Evolutionary conservation across 2,329 filamentous ascomycete species (phyloP).

Genomic region (Penicillium sp.): DNA sequence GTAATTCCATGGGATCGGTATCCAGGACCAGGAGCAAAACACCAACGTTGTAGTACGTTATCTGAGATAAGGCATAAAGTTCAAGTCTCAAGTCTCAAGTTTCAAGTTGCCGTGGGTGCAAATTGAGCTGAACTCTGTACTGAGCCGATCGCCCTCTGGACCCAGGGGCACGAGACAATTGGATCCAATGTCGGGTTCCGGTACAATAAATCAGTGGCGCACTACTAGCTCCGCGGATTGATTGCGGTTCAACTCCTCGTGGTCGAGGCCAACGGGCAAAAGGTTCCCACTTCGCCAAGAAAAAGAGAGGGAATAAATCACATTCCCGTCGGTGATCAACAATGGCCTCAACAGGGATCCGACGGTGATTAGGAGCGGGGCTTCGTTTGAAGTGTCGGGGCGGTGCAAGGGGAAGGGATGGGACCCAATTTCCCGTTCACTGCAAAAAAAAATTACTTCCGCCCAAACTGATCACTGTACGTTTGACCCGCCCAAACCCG

Average conservation of each 20-base stretch:
- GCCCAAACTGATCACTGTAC: too few relatives aligned
- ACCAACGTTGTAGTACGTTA: too few relatives aligned
- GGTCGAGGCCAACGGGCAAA: conserved; percentile 12
- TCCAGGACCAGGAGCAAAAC: too few relatives aligned
- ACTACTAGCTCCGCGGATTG: conserved; percentile 11
- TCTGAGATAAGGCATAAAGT: neutral
- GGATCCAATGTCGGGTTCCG: neutral
- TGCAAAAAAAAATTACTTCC: neutral
- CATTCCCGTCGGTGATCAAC: neutral
- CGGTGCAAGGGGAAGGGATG: neutral
- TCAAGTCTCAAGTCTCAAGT: neutral
- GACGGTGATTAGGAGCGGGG: neutral
- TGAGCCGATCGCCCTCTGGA: conserved; percentile 1
- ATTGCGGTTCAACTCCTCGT: conserved; percentile 12
- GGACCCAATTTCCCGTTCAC: neutral
- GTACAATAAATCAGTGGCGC: neutral
- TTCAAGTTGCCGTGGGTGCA: neutral
- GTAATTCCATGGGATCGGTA: too few relatives aligned
- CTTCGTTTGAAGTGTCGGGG: neutral
- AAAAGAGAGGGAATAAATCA: neutral
- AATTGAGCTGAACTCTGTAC: neutral
- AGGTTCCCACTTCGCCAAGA: conserved; percentile 9
- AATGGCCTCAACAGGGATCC: neutral
- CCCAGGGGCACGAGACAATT: conserved; percentile 1
- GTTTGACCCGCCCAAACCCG: neutral